A percentile compares a stretch with the other conserved stretches of the same genome.
Evolutionary conservation across 805 yeast genomes (phyloP).

Genomic region (Maudiozyma saulgeensis): DNA sequence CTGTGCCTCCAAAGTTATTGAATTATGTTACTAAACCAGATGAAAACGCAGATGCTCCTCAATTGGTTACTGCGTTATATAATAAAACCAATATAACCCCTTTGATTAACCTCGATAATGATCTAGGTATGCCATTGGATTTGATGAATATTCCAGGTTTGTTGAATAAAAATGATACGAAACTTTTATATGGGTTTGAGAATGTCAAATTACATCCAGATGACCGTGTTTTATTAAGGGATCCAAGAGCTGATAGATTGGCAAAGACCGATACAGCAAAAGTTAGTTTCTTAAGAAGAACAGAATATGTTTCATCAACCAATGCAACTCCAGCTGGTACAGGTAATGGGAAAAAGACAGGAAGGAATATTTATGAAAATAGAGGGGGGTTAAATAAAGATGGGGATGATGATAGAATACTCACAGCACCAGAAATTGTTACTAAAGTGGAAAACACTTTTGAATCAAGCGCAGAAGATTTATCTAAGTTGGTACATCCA

Average conservation of each 20-base stretch:
- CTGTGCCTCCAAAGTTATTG: conserved; percentile 78
- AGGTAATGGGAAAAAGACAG: conserved; percentile 17
- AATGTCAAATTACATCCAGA: conserved; percentile 56
- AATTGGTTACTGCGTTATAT: conserved; percentile 59
- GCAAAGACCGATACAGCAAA: conserved; percentile 32
- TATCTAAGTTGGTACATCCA: conserved; percentile 60
- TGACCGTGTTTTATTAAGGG: conserved; percentile 68
- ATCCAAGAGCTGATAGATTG: conserved; percentile 46
- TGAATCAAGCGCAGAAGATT: conserved; percentile 39
- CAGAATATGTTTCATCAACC: conserved; percentile 77
- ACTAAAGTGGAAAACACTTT: conserved; percentile 65
- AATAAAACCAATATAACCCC: conserved; percentile 64
- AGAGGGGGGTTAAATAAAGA: conserved; percentile 3
- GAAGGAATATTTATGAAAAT: conserved; percentile 20
- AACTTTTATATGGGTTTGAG: conserved; percentile 33
- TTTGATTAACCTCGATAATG: conserved; percentile 48
- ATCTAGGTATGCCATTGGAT: conserved; percentile 71
- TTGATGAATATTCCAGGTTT: conserved; percentile 55
- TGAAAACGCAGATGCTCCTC: conserved; percentile 41
- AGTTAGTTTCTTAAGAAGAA: conserved; percentile 80
- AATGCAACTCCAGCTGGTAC: conserved; percentile 29
- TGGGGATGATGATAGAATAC: conserved; percentile 19
- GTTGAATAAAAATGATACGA: conserved; percentile 50
- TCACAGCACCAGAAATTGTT: conserved; percentile 21
- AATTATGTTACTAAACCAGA: conserved; percentile 36